Base-by-base conservation (phyloP, 305 asterid genomes). In the Fraxinus greggii region DNA sequence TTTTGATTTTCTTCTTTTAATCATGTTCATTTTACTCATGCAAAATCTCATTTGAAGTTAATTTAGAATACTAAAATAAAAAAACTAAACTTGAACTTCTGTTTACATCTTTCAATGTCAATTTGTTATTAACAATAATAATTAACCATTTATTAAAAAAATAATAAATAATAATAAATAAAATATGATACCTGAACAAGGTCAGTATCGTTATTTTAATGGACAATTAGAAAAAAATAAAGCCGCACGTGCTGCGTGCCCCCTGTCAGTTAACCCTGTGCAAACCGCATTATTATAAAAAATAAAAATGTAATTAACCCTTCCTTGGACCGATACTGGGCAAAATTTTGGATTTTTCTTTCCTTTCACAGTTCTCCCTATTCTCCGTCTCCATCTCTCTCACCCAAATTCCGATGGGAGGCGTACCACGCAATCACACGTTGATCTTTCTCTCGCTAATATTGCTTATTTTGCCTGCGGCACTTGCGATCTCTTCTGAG, bases 401-500 rank as follows among this genome's bases (percentile, higher is more conserved):
- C 13, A 10, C 7, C n/a, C 72, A 24, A 63, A 26, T 38, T 72
- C 83, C 86, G 77, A 88, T 88, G 91, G 91, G 89, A 79, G 83
- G 32, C 28, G 32, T 63, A 2, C 13, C 32, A 24, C 85, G 75
- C 81, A n/a, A 63, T 38, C 56, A 79, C 81, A 48, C 78, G 6
- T 26, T 29, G 72, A 75, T 82, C 79, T 77, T 80, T 59, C 73
- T 90, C 42, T 78, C 88, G 21, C 83, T 86, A 61, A 29, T 86
- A 86, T 84, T 72, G 77, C 80, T 88, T 69, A 54, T 79, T 72
- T 79, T 84, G 40, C 89, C 91, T 1, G 76, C 78, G 26, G 72
- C 86, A 61, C 75, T 86, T 86, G 91, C 88, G 91, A 90, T 86
- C 88, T 84, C 93, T 76, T 73, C 87, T 35, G 86, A 88, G 93